phyloP scores from a whole-genome alignment of 495 filamentous ascomycete genomes.

The Platismatia glauca region DNA sequence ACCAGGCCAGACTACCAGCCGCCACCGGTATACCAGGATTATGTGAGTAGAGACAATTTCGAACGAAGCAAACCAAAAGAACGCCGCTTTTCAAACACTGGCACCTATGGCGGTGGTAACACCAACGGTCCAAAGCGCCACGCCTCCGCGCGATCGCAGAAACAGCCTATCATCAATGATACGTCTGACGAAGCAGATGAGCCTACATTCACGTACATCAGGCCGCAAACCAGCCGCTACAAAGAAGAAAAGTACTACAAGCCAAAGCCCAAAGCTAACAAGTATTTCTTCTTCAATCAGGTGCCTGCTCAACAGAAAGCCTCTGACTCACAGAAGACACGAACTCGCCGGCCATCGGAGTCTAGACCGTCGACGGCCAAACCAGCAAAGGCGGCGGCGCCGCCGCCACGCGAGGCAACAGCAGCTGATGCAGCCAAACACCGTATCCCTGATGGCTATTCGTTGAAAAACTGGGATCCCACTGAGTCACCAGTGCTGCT shows the following conservation, averaged over 20 bases:
- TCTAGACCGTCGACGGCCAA: constrained; percentile 39
- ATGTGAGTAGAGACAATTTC: constrained; percentile 49
- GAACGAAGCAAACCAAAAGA: constrained; percentile 29
- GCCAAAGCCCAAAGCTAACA: constrained; percentile 45
- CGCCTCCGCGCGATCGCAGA: constrained; percentile 37
- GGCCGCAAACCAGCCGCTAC: constrained; percentile 28
- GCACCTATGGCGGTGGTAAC: constrained; percentile 30
- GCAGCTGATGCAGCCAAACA: constrained; percentile 73
- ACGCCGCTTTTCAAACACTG: constrained; percentile 34
- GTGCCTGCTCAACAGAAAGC: constrained; percentile 37
- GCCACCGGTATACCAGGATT: constrained; percentile 43
- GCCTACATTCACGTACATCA: constrained; percentile 32
- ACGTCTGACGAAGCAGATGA: constrained; percentile 48
- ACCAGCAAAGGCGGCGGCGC: constrained; percentile 22
- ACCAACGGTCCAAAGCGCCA: constrained; percentile 24
- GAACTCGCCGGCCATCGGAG: constrained; percentile 43
- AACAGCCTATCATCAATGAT: constrained; percentile 45
- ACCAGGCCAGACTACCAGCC: constrained; percentile 40
- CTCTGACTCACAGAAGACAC: constrained; percentile 36
- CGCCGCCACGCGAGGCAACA: constrained; percentile 59
- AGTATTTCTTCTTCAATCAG: constrained; percentile 44
- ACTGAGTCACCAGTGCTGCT: constrained; percentile 87
- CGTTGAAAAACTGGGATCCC: constrained; percentile 97
- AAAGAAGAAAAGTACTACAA: constrained; percentile 39
- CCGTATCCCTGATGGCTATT: constrained; percentile 84